Evolutionary conservation across 345 rosid species (phyloP).

Genomic region (Turnera subulata): DNA sequence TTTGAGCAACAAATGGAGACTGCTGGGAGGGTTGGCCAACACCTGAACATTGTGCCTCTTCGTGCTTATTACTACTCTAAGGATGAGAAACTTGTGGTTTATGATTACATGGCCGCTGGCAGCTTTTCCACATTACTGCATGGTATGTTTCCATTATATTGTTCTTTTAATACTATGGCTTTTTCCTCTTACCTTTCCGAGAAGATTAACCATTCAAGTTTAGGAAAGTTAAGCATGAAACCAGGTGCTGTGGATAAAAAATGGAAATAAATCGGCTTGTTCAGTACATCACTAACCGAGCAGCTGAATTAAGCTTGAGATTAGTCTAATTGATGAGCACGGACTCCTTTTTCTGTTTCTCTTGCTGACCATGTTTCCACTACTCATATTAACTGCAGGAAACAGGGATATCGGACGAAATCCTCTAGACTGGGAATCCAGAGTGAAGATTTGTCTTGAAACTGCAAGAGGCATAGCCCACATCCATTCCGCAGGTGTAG

Average conservation of each 20-base stretch:
- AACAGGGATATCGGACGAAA: slow-evolving; percentile 41
- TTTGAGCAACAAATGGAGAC: slow-evolving; percentile 92
- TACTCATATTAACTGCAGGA: slow-evolving; percentile 29
- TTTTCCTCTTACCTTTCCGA: neutral
- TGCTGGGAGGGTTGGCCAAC: slow-evolving; percentile 66
- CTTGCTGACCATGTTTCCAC: neutral
- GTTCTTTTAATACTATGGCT: neutral
- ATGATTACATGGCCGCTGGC: slow-evolving; percentile 63
- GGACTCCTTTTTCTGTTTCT: too few species aligned
- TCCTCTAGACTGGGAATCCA: slow-evolving; percentile 65
- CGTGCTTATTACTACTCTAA: slow-evolving; percentile 92
- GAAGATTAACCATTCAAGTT: too few species aligned
- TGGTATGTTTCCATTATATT: slow-evolving; percentile 37
- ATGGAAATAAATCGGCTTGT: too few species aligned
- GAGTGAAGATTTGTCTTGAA: slow-evolving; percentile 65
- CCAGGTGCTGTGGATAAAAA: too few species aligned
- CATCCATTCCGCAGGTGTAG: slow-evolving; percentile 59
- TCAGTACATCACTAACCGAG: neutral
- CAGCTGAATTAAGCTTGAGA: too few species aligned
- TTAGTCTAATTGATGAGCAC: too few species aligned
- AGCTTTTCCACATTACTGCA: slow-evolving; percentile 65
- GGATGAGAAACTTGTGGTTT: slow-evolving; percentile 90
- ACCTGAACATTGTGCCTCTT: slow-evolving; percentile 70
- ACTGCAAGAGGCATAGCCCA: slow-evolving; percentile 71
- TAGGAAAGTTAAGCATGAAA: too few species aligned